Base-by-base conservation (phyloP, 2,329 filamentous ascomycete species). In the Aspergillus sp. region DNA sequence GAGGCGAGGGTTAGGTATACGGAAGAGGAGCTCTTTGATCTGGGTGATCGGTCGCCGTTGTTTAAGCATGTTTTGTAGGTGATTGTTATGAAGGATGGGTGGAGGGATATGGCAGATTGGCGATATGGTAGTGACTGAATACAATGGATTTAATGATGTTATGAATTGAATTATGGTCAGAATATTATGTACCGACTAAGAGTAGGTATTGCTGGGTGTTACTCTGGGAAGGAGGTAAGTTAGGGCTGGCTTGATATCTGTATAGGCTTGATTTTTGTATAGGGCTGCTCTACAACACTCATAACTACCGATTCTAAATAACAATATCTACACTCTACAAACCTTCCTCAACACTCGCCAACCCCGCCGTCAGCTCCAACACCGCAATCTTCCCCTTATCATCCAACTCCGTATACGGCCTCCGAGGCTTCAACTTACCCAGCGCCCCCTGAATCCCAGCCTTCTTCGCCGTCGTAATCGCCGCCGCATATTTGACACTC, bases 401-500 rank as follows among this genome's bases (percentile, higher is more conserved):
- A 12, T 67, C 69, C 0, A 76, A 71, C 59, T 75, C 73, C 62
- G 82, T 75, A 66, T 90, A 90, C 17, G 87, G 87, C 58, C 80
- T 78, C 53, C 86, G 77, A 0, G 86, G 86, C 69, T 73, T 75
- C 70, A 89, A 69, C 71, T 83, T 82, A 69, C 80, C 77, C 70
- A 81, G 81, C 2, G 86, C 84, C 2, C 79, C 81, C 59, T 83
- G 79, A 39, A 90, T 82, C 0, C 85, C 85, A 1, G 87, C 86
- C 52, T 73, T 71, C 56, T 73, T 79, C 2, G 85, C 88, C 39
- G 84, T 84, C 62, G 81, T 84, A 33, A 85, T 73, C 3, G 84
- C 81, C 0, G 85, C 86, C 0, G 86, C 88, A 68, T 87, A 89
- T 74, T 90, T 90, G n/a, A 84, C 85, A 2, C 80, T 79, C 8